Evolutionary conservation across 352 stramenopile species (phyloP).

Genomic region (Pythium rishiriense): DNA sequence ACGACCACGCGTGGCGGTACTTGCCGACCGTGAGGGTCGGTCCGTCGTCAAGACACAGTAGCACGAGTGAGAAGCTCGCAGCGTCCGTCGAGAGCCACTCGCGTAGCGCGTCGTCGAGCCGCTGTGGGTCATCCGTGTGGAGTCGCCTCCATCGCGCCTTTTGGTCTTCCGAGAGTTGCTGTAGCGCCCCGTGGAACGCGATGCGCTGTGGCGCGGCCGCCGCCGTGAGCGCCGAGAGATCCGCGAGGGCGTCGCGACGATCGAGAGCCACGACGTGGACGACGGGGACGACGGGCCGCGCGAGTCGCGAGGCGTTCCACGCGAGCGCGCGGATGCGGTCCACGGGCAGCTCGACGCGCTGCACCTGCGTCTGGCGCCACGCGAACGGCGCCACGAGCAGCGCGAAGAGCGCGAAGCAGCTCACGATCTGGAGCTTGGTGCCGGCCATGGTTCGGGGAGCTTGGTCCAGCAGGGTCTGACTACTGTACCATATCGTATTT

Average conservation of each 20-base stretch:
- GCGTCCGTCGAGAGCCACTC: background rate
- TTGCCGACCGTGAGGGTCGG: constrained; percentile 49
- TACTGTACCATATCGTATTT: too few species aligned
- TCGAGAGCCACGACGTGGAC: background rate
- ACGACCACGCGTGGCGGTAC: constrained; percentile 66
- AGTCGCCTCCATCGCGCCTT: background rate
- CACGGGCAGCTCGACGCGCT: constrained; percentile 56
- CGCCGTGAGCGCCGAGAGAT: background rate
- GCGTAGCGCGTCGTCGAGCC: constrained; percentile 36
- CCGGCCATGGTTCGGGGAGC: too few species aligned
- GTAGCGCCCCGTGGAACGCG: background rate
- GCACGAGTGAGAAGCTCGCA: constrained; percentile 19
- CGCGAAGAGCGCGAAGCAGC: constrained; percentile 71
- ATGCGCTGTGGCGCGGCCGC: background rate
- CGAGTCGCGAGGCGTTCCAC: constrained; percentile 35
- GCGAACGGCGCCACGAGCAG: constrained; percentile 60
- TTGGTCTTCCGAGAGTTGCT: background rate
- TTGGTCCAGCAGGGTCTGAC: constrained; percentile 1
- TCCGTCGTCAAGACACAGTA: constrained; percentile 22
- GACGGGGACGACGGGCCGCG: constrained; percentile 17
- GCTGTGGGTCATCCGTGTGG: background rate
- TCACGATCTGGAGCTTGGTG: constrained; percentile 75
- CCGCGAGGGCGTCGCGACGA: background rate
- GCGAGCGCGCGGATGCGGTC: constrained; percentile 55
- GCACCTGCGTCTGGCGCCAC: constrained; percentile 66